Conservation (phyloP, 1,284 basidiomycete species). For the Somion occarium region DNA sequence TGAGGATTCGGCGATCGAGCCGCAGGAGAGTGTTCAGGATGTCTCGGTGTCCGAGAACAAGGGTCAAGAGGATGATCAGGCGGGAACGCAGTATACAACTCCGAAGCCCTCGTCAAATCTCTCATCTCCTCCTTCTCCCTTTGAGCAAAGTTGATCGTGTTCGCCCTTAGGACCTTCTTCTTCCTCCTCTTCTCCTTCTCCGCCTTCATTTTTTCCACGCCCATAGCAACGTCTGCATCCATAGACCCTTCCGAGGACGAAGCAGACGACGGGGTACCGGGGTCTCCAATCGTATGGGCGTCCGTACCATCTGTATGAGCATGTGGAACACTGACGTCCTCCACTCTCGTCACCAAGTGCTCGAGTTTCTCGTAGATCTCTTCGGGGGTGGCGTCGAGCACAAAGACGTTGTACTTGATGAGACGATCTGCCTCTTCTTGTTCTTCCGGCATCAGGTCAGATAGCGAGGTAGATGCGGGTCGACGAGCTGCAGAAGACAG, state of each 20-base stretch:
- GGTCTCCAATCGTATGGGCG: constrained; percentile 17
- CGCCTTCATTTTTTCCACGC: constrained; percentile 4
- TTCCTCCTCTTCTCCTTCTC: neutral
- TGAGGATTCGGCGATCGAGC: neutral
- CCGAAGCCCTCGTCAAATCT: constrained; percentile 78
- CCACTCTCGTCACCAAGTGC: constrained; percentile 40
- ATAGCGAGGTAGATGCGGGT: neutral
- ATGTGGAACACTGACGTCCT: constrained; percentile 17
- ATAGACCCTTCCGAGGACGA: neutral
- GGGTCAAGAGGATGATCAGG: neutral
- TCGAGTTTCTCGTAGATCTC: constrained; percentile 43
- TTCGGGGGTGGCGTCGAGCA: constrained; percentile 60
- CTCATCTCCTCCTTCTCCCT: constrained; percentile 89
- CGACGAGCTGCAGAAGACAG: neutral
- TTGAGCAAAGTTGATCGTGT: constrained; percentile 70
- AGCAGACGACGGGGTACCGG: neutral
- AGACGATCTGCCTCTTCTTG: constrained; percentile 30
- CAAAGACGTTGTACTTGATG: constrained; percentile 81
- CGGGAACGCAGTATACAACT: constrained; percentile 56
- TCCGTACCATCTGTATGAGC: constrained; percentile 28
- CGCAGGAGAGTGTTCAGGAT: neutral
- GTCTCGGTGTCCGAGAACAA: neutral
- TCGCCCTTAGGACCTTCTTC: constrained; percentile 31
- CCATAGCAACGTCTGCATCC: constrained; percentile 19
- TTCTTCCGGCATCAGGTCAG: neutral